Conservation (phyloP, 805 yeast genomes). For the Lipomyces orientalis region DNA sequence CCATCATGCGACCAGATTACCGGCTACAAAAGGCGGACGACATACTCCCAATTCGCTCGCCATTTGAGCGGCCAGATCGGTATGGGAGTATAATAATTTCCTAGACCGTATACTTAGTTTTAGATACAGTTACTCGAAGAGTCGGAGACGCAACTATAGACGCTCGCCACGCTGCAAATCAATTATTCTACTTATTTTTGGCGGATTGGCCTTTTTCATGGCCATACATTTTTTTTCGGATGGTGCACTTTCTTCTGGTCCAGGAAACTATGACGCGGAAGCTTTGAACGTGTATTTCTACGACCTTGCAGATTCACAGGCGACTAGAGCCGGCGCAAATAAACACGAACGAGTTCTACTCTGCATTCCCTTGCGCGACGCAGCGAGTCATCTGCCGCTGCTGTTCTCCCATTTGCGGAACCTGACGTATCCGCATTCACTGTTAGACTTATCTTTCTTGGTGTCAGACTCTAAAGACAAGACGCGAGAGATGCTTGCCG, state of each 20-base stretch:
- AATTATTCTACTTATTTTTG: not conserved
- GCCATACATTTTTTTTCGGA: not conserved
- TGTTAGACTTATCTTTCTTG: conserved; percentile 78
- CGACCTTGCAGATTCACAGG: conserved; percentile 25
- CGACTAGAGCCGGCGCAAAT: conserved; percentile 61
- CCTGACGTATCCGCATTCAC: conserved; percentile 67
- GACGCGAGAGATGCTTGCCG: conserved; percentile 69
- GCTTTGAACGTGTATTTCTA: conserved; percentile 9
- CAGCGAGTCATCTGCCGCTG: conserved; percentile 87
- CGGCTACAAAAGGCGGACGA: not conserved
- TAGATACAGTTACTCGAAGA: not conserved
- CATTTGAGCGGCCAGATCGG: not conserved
- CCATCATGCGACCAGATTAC: not conserved
- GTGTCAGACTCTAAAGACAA: conserved; percentile 88
- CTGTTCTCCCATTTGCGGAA: conserved; percentile 81
- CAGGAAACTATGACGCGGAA: not conserved
- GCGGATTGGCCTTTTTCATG: not conserved
- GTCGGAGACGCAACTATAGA: not conserved
- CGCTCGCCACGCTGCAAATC: not conserved
- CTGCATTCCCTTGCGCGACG: conserved; percentile 91
- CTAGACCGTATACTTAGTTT: not conserved
- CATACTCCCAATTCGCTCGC: not conserved
- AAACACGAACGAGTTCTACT: conserved; percentile 77
- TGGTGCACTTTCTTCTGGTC: not conserved
- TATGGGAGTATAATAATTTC: not conserved